phyloP scores from a whole-genome alignment of 1,284 basidiomycete genomes.

The Meira miltonrushii region DNA sequence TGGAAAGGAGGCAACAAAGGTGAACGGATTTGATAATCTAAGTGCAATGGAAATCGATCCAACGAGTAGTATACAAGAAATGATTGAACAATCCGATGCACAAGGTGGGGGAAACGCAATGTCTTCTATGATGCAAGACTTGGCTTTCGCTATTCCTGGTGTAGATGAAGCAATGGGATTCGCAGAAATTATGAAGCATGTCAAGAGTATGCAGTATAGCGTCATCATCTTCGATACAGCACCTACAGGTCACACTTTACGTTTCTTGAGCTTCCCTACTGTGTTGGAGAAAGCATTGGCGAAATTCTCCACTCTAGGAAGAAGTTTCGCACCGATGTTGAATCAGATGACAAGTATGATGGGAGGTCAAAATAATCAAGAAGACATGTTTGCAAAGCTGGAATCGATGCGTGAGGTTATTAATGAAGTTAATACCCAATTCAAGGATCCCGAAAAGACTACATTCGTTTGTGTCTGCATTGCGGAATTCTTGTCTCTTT shows the following conservation, averaged over 20 bases:
- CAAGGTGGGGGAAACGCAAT: constrained; percentile 66
- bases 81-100: constrained; percentile 92
- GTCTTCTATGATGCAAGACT: constrained; percentile 99
- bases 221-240: constrained; percentile 99
- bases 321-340: constrained; percentile 94
- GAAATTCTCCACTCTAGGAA: constrained; percentile 84
- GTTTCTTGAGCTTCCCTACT: constrained; percentile 94
- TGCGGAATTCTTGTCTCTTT: constrained; percentile 93
- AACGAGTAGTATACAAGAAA: constrained; percentile 91
- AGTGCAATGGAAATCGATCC: constrained; percentile 99
- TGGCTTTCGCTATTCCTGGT: constrained; percentile 97
- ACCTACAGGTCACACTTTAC: constrained; percentile 93
- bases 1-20: constrained; percentile 97
- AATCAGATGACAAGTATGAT: constrained; percentile 88
- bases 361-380: constrained; percentile 58
- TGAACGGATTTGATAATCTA: constrained; percentile 95
- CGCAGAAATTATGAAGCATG: constrained; percentile 99
- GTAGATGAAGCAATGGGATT: constrained; percentile 99
- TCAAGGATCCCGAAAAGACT: constrained; percentile 98
- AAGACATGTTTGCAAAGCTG: constrained; percentile 94
- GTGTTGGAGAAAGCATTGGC: constrained; percentile 96
- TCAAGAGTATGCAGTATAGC: constrained; percentile 99
- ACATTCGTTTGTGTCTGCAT: constrained; percentile 94
- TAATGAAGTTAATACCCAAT: constrained; percentile 97
- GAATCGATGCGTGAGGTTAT: constrained; percentile 95